Conservation (phyloP, 2,329 filamentous ascomycete species). For the Thelonectria blattea region DNA sequence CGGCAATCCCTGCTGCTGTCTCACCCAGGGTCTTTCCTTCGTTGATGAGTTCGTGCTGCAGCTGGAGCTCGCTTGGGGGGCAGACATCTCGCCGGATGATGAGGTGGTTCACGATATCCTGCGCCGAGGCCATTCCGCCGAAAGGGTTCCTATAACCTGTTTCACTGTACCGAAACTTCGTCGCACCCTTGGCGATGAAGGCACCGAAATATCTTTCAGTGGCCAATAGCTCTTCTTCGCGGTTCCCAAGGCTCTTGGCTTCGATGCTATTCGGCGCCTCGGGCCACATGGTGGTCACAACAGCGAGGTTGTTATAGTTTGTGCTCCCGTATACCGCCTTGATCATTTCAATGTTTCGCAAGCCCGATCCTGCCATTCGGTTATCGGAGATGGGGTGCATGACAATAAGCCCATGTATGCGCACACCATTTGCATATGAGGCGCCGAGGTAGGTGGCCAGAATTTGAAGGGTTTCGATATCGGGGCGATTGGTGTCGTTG, state of each 20-base stretch:
- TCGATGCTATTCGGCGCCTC: background rate
- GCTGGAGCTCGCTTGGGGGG: background rate
- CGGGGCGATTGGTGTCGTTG: conserved; percentile 19
- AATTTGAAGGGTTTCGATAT: conserved; percentile 17
- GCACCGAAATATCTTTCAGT: conserved; percentile 2
- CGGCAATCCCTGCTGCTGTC: conserved; percentile 5
- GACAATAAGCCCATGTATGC: conserved; percentile 15
- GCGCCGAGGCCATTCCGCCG: background rate
- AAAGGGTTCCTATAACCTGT: background rate
- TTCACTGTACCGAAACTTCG: conserved; percentile 6
- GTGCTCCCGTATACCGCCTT: conserved; percentile 8
- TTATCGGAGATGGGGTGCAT: conserved; percentile 23
- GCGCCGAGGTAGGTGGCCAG: conserved; percentile 21
- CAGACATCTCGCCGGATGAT: background rate
- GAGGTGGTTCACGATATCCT: background rate
- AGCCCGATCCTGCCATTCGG: conserved; percentile 16
- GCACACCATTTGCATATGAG: conserved; percentile 17
- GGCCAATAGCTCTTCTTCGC: conserved; percentile 12
- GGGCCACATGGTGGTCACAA: conserved; percentile 25
- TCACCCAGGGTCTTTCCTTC: conserved; percentile 1
- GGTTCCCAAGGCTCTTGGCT: background rate
- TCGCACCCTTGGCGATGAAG: conserved; percentile 3
- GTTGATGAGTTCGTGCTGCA: conserved; percentile 14
- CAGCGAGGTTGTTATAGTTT: conserved; percentile 3
- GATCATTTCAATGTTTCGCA: conserved; percentile 12